Evolutionary conservation across 345 rosid species (phyloP).

Genomic region (Salix brachista): DNA sequence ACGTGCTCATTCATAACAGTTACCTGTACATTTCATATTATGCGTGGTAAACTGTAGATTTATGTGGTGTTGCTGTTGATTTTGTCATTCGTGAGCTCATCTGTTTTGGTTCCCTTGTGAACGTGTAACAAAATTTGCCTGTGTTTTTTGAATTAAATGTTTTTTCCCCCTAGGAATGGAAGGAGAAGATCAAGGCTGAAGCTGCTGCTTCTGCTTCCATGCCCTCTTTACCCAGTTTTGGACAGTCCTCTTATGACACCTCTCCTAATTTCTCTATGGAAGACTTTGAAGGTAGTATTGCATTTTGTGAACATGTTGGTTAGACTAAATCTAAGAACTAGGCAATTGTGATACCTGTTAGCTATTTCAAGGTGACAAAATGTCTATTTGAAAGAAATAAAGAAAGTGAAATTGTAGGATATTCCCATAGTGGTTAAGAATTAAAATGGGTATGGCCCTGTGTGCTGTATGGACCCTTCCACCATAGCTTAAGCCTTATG

Average conservation of each 20-base stretch:
- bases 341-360: too few relatives aligned
- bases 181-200: slow-evolving; percentile 81
- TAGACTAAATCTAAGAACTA: neutral
- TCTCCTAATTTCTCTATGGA: slow-evolving; percentile 68
- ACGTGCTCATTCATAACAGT: too few relatives aligned
- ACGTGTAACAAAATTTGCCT: neutral
- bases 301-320: neutral
- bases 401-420: too few relatives aligned
- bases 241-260: slow-evolving; percentile 34
- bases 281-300: slow-evolving; percentile 71
- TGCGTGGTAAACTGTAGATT: too few relatives aligned
- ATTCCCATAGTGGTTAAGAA: too few relatives aligned
- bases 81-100: neutral
- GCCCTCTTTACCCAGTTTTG: slow-evolving; percentile 41
- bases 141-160: slow-evolving; percentile 14
- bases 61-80: neutral
- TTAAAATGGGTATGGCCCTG: too few relatives aligned
- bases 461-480: too few relatives aligned
- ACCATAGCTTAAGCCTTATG: neutral
- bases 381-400: too few relatives aligned
- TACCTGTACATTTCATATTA: too few relatives aligned
- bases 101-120: neutral
- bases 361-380: too few relatives aligned
- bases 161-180: slow-evolving; percentile 53
- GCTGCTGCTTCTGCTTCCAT: slow-evolving; percentile 53